These are phyloP conservation scores for Pelargonium fulgidum DNA, from an alignment of 441 rosid species.

Conservation along the genomic window DNA sequence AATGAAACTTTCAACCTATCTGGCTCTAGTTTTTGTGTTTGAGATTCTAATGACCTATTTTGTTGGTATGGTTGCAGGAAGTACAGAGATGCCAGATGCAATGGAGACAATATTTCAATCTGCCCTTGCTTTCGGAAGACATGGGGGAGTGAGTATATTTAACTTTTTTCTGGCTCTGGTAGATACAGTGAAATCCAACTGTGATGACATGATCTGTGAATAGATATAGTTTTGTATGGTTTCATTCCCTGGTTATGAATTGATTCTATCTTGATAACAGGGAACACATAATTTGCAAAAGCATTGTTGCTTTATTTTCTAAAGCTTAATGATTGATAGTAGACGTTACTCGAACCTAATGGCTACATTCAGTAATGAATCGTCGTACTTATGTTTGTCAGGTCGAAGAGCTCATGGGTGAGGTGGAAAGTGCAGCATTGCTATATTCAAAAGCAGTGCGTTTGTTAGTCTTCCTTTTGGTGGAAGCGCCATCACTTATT, in stretches of 20 bases:
- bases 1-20: too few relatives aligned
- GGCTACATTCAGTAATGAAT: background rate
- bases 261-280: too few relatives aligned
- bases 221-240: too few relatives aligned
- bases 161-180: background rate
- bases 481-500: slow-evolving; percentile 82
- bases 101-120: slow-evolving; percentile 88
- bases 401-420: slow-evolving; percentile 76
- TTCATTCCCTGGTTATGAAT: too few relatives aligned
- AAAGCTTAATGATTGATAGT: too few relatives aligned
- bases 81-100: slow-evolving; percentile 79
- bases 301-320: too few relatives aligned
- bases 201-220: too few relatives aligned
- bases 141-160: slow-evolving; percentile 64
- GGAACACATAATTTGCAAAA: too few relatives aligned
- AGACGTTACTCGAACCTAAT: too few relatives aligned
- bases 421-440: slow-evolving; percentile 51
- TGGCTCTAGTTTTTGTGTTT: background rate
- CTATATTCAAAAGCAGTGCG: slow-evolving; percentile 64
- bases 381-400: slow-evolving; percentile 22
- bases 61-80: slow-evolving; percentile 40
- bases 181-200: too few relatives aligned
- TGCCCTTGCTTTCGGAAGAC: slow-evolving; percentile 71
- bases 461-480: slow-evolving; percentile 63
- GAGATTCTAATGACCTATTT: background rate